These are phyloP conservation scores for Isatis lusitanica DNA, from an alignment of 441 rosid species.

Conservation along the genomic window DNA sequence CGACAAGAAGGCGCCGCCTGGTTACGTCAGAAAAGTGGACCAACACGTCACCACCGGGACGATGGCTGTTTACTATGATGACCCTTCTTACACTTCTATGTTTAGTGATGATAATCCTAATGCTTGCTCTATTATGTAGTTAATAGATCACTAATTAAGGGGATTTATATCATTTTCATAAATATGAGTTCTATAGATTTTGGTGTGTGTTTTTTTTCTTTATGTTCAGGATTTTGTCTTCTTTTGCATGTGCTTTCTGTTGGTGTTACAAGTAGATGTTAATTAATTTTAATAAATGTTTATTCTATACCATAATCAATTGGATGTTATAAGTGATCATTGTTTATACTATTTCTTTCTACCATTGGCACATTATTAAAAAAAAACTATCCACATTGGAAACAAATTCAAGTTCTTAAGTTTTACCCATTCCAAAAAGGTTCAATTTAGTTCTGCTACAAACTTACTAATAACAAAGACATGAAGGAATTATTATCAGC, in stretches of 20 bases:
- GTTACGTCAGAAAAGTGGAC: constrained; percentile 75
- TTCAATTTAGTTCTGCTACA: too few relatives aligned
- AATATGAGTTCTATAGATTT: neutral
- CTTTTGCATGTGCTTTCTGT: constrained; percentile 29
- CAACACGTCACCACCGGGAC: constrained; percentile 35
- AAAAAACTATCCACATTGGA: neutral
- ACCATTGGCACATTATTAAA: neutral
- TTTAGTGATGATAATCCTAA: constrained; percentile 97
- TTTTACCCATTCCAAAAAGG: too few relatives aligned
- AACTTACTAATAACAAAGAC: too few relatives aligned
- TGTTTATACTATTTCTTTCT: neutral
- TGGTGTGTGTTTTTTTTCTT: constrained; percentile 3
- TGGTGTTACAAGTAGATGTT: constrained; percentile 18
- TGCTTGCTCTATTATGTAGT: constrained; percentile 83
- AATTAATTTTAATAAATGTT: neutral
- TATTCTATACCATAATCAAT: neutral
- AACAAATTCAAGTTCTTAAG: neutral
- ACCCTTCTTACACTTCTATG: constrained; percentile 56
- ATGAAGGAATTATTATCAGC: too few relatives aligned
- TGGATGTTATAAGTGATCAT: constrained; percentile 1
- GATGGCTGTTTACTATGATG: constrained; percentile 52
- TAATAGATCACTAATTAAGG: neutral
- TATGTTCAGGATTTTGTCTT: constrained; percentile 18
- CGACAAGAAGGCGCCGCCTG: constrained; percentile 94
- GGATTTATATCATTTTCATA: neutral